Evolutionary conservation across 192 early-diverging fungal genomes (phyloP).

Genomic region (Backusella sp.): DNA sequence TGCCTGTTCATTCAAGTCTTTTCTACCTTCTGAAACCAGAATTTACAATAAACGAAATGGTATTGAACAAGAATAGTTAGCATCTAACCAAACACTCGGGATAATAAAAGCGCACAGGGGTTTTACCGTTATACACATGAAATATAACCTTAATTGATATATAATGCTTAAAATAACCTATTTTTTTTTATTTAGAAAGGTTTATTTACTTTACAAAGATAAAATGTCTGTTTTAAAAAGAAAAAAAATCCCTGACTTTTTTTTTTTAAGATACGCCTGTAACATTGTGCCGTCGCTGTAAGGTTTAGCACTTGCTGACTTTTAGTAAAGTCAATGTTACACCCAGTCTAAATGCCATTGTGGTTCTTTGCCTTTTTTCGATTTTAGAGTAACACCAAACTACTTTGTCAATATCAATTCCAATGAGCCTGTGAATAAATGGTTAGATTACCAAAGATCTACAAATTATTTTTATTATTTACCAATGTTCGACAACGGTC

Average conservation of each 20-base stretch:
- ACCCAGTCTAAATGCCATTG: neutral
- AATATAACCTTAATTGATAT: neutral
- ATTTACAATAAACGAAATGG: neutral
- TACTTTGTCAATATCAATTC: neutral
- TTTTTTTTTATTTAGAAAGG: neutral
- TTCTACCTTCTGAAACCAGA: neutral
- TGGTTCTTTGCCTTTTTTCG: neutral
- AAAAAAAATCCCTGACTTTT: neutral
- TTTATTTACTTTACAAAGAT: neutral
- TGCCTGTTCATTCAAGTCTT: neutral
- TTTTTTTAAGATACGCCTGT: neutral
- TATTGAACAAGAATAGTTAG: neutral
- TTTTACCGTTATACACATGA: neutral
- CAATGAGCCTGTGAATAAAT: neutral
- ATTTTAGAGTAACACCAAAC: neutral
- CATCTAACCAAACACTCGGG: neutral
- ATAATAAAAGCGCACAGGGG: neutral
- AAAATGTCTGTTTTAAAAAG: neutral
- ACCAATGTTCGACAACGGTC: neutral
- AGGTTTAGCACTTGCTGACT: neutral
- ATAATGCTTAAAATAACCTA: neutral
- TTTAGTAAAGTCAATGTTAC: neutral
- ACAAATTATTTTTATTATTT: neutral
- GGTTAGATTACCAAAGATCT: conserved; percentile 7
- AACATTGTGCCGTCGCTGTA: neutral